phyloP scores from a whole-genome alignment of 2,329 filamentous ascomycete genomes.

The Sarocladium strictum region DNA sequence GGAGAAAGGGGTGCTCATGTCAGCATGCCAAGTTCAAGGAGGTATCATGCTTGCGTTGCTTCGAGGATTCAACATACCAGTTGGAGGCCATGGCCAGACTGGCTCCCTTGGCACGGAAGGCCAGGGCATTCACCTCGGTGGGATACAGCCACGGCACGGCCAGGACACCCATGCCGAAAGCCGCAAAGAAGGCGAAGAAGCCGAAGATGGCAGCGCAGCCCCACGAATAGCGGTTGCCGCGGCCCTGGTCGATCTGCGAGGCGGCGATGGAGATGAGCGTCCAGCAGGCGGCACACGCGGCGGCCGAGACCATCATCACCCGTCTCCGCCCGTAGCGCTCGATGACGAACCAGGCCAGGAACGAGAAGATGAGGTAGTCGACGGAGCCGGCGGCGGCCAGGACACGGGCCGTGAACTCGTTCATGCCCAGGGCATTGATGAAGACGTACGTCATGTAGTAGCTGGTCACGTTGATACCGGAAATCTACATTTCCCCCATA shows the following conservation, averaged over 20 bases:
- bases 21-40: not conserved
- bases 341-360: conserved; percentile 9
- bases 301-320: conserved; percentile 3
- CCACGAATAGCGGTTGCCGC: not conserved
- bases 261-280: conserved; percentile 8
- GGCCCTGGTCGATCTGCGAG: not conserved
- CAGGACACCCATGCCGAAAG: conserved; percentile 9
- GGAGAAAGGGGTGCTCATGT: too few species aligned
- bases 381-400: conserved; percentile 14
- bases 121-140: conserved; percentile 12
- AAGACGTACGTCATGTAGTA: conserved; percentile 20
- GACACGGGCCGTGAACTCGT: conserved; percentile 10
- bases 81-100: conserved; percentile 10
- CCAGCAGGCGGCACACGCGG: conserved; percentile 6
- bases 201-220: conserved; percentile 10
- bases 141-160: conserved; percentile 8
- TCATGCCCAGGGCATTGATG: conserved; percentile 7
- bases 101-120: conserved; percentile 10
- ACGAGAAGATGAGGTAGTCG: conserved; percentile 17
- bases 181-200: conserved; percentile 10
- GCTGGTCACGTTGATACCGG: conserved; percentile 23
- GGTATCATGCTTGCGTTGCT: too few species aligned
- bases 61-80: conserved; percentile 8
- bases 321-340: conserved; percentile 5
- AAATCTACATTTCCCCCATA: conserved; percentile 13